Conservation (phyloP, 495 filamentous ascomycete species). For the Trichoderma erinaceum region DNA sequence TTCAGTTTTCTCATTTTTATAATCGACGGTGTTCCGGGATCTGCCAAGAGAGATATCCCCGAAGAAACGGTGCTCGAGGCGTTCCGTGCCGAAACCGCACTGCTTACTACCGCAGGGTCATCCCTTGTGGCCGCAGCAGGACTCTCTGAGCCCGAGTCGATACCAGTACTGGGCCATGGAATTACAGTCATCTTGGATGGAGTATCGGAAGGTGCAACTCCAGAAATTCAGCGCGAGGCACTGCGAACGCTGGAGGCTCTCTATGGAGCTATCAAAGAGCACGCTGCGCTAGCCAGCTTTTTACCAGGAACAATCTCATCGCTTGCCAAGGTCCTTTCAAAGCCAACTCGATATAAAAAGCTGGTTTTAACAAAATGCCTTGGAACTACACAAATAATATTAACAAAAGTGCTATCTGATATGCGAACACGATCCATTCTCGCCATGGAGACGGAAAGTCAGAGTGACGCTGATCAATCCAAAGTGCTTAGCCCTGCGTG, state of each 20-base stretch:
- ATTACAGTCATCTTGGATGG: constrained; percentile 76
- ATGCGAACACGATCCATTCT: constrained; percentile 39
- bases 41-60: constrained; percentile 43
- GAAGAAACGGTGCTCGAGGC: constrained; percentile 62
- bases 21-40: constrained; percentile 60
- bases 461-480: constrained; percentile 15
- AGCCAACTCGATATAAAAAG: constrained; percentile 56
- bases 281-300: constrained; percentile 68
- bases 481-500: constrained; percentile 54
- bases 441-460: constrained; percentile 22
- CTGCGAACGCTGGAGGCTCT: constrained; percentile 58
- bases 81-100: constrained; percentile 35
- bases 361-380: constrained; percentile 59
- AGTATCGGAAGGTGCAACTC: constrained; percentile 51
- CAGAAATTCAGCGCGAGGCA: constrained; percentile 60
- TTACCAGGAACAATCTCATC: constrained; percentile 84
- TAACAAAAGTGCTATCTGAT: constrained; percentile 64
- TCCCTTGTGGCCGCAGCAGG: constrained; percentile 20
- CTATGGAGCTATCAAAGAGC: constrained; percentile 57
- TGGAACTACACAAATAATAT: constrained; percentile 49
- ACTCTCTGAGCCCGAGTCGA: constrained; percentile 49
- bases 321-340: constrained; percentile 66
- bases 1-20: constrained; percentile 78
- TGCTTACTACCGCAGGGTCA: constrained; percentile 35
- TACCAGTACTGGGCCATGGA: constrained; percentile 80